Conservation (phyloP, 805 yeast genomes). For the Candida cerambycidarum region DNA sequence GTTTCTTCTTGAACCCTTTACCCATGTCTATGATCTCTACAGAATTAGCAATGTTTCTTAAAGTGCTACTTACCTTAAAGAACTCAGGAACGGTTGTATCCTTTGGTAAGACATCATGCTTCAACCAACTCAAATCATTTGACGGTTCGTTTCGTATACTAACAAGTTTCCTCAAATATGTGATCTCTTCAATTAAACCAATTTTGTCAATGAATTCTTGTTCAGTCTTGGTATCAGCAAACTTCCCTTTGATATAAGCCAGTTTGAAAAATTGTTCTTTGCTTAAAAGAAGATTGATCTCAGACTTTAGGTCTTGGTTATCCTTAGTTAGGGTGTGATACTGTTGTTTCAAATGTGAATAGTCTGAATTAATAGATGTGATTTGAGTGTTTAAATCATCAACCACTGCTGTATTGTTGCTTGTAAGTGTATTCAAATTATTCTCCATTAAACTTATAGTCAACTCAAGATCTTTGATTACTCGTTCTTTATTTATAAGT, state of each 20-base stretch:
- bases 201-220: slow-evolving; percentile 30
- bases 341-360: slow-evolving; percentile 1
- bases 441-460: slow-evolving; percentile 47
- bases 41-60: slow-evolving; percentile 11
- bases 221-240: slow-evolving; percentile 34
- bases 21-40: slow-evolving; percentile 9
- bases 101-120: slow-evolving; percentile 5
- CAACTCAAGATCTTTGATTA: slow-evolving; percentile 44
- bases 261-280: slow-evolving; percentile 12
- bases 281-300: slow-evolving; percentile 12
- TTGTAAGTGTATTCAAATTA: slow-evolving; percentile 35
- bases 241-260: slow-evolving; percentile 18
- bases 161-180: slow-evolving; percentile 38
- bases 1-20: not conserved
- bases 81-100: not conserved
- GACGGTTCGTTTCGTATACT: not conserved
- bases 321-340: slow-evolving; percentile 14
- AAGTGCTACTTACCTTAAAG: slow-evolving; percentile 1
- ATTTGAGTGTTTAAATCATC: slow-evolving; percentile 15
- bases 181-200: slow-evolving; percentile 46
- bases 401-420: slow-evolving; percentile 27
- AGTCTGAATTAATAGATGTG: slow-evolving; percentile 19
- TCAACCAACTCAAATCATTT: slow-evolving; percentile 23
- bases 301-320: slow-evolving; percentile 26
- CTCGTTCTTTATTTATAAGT: slow-evolving; percentile 22